These are phyloP conservation scores for Phytophthora vignae DNA, from an alignment of 352 stramenopile species.

Conservation along the genomic window DNA sequence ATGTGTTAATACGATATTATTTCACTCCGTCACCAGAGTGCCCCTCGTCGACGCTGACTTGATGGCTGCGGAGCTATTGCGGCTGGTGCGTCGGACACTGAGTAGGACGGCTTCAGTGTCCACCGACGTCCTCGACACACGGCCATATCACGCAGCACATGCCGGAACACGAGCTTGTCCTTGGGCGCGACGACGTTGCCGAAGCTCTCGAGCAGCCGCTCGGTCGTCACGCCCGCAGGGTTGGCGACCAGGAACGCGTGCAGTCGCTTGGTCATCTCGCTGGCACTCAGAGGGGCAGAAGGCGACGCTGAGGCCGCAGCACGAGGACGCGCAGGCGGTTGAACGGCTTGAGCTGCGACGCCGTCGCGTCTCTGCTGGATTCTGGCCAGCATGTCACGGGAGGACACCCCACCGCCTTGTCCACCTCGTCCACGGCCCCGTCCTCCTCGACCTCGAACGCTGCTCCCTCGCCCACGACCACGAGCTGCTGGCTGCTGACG, in stretches of 20 bases:
- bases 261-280: slow-evolving; percentile 79
- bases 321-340: not conserved
- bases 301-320: not conserved
- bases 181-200: slow-evolving; percentile 81
- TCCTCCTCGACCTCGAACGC: slow-evolving; percentile 18
- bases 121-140: slow-evolving; percentile 73
- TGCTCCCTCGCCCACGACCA: slow-evolving; percentile 1
- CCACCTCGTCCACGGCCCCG: slow-evolving; percentile 19
- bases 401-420: slow-evolving; percentile 50
- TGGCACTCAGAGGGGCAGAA: slow-evolving; percentile 37
- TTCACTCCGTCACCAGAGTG: not conserved
- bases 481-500: slow-evolving; percentile 22
- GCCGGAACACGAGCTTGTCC: slow-evolving; percentile 90
- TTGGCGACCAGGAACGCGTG: slow-evolving; percentile 79
- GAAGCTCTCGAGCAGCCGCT: slow-evolving; percentile 92
- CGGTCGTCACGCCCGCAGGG: slow-evolving; percentile 81
- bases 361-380: slow-evolving; percentile 53
- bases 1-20: not conserved
- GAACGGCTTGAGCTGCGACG: slow-evolving; percentile 17
- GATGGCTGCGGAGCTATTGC: not conserved
- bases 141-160: slow-evolving; percentile 86
- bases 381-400: slow-evolving; percentile 72
- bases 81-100: not conserved
- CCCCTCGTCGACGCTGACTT: not conserved
- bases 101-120: slow-evolving; percentile 76